Evolutionary conservation across 352 stramenopile genomes (phyloP).

Genomic region (Halophytophthora batemanensis): DNA sequence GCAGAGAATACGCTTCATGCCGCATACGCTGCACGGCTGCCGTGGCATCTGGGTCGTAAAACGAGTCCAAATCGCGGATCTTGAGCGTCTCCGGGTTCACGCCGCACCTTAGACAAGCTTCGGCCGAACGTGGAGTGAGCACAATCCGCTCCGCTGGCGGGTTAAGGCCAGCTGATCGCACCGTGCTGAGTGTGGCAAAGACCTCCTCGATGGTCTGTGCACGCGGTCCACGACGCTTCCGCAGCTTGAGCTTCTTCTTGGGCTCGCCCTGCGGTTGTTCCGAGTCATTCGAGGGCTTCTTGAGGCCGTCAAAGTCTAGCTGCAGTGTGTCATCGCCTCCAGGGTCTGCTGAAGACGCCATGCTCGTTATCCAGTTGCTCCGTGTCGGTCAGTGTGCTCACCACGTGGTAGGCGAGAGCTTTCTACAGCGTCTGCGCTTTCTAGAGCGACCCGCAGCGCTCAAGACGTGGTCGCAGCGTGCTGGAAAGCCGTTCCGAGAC

Average conservation of each 20-base stretch:
- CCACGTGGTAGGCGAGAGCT: too few species aligned
- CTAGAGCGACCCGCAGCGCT: too few species aligned
- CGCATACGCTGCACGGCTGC: slow-evolving; percentile 89
- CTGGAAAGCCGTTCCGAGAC: too few species aligned
- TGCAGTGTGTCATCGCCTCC: slow-evolving; percentile 12
- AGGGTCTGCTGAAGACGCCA: too few species aligned
- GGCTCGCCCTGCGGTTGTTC: slow-evolving; percentile 5
- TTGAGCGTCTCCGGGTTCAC: slow-evolving; percentile 92
- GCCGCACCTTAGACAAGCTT: slow-evolving; percentile 87
- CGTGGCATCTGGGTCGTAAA: slow-evolving; percentile 81
- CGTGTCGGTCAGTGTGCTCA: too few species aligned
- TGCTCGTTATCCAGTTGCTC: too few species aligned
- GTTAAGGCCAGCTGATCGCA: slow-evolving; percentile 67
- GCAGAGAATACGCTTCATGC: slow-evolving; percentile 91
- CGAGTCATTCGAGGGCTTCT: neutral
- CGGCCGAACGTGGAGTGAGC: slow-evolving; percentile 85
- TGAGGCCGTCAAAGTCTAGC: slow-evolving; percentile 28
- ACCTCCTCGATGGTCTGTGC: slow-evolving; percentile 76
- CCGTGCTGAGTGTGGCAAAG: slow-evolving; percentile 71
- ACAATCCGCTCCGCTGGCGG: slow-evolving; percentile 72
- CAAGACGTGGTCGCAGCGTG: too few species aligned
- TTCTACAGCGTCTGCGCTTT: too few species aligned
- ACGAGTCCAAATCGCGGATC: slow-evolving; percentile 90
- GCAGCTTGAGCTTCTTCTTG: slow-evolving; percentile 49
- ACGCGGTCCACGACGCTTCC: slow-evolving; percentile 55